Evolutionary conservation across 139 green algal genomes (phyloP).

Genomic region (Chlamydomonas urium): DNA sequence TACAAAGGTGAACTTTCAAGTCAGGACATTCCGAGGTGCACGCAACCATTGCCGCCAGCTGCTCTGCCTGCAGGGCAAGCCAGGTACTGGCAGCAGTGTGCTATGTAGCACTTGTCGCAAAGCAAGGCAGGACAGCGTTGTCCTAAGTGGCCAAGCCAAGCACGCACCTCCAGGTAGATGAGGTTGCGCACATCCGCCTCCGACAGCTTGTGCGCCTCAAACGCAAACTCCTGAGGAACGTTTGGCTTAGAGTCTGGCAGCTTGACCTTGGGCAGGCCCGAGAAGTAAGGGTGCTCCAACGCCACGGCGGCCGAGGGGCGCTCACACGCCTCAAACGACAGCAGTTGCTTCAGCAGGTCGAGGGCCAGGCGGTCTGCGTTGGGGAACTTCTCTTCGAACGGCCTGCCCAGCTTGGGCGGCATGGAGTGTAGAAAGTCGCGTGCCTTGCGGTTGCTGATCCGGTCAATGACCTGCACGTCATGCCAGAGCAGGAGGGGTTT

Average conservation of each 20-base stretch:
- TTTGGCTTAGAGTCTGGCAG: slow-evolving; percentile 44
- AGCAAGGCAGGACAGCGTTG: background rate
- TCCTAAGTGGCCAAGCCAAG: background rate
- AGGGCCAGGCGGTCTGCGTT: slow-evolving; percentile 45
- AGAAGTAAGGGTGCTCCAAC: slow-evolving; percentile 1
- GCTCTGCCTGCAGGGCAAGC: background rate
- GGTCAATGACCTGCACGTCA: slow-evolving; percentile 14
- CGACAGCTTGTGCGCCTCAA: slow-evolving; percentile 88
- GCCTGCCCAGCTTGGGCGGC: slow-evolving; percentile 34
- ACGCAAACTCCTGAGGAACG: slow-evolving; percentile 92
- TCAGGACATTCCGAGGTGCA: background rate
- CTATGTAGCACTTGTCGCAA: background rate
- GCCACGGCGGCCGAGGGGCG: slow-evolving; percentile 65
- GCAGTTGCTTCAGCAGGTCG: slow-evolving; percentile 56
- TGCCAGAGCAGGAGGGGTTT: too few relatives aligned
- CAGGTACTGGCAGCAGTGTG: background rate
- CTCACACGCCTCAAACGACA: slow-evolving; percentile 67
- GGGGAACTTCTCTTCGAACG: slow-evolving; percentile 30
- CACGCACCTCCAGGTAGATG: slow-evolving; percentile 84
- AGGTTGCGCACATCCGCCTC: slow-evolving; percentile 92
- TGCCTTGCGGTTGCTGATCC: slow-evolving; percentile 27
- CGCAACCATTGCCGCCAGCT: background rate
- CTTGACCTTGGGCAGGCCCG: background rate
- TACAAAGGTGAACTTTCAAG: too few relatives aligned
- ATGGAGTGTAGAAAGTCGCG: slow-evolving; percentile 28